Evolutionary conservation across 148 eudicot genomes (phyloP), one percentile per base, ranked within the genome.

Genomic region (Oxyria digyna): DNA sequence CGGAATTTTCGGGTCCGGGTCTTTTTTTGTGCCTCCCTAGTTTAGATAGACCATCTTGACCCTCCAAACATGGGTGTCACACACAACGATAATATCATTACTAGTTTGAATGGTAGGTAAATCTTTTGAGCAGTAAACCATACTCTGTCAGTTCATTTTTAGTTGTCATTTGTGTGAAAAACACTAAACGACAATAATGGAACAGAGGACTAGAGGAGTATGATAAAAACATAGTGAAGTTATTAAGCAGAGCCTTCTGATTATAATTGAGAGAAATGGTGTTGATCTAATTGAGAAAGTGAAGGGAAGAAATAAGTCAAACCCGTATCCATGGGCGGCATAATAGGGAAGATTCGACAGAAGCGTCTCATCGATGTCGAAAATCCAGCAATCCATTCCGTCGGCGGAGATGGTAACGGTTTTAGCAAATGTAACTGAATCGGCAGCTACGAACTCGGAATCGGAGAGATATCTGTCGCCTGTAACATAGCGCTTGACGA

Each of bases 291-390:
- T 59, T 59, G 64, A 59, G 12, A 23, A 33, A 26, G 18, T 55
- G 26, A 55, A 15, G 48, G 1, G 15, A 14, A 20, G 41, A 12
- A 55, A 9, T 11, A 14, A 59, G 11, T 72, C 77, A 72, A 26
- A 89, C 96, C 96, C 94, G 70, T 62, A 92, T 18, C 85, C 91
- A 68, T 81, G 81, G 41, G 3, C 67, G 4, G 71, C 76, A 68
- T 87, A 89, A 72, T 81, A 85, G 1, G 91, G 93, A 20, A 83
- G 35, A 70, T 89, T 87, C 0, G 86, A 78, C 12, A 89, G 82
- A 74, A 92, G 74, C 6, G 97, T 89, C 76, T 92, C 94, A 32
- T 92, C 97, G 54, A 92, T 80, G 71, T 92, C 97, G 64, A 91
- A 91, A 7, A 89, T 71, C 97, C 97, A 91, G 49, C 84, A 92